Conservation (phyloP, 495 filamentous ascomycete genomes). For the Trichoderma orchidacearum region DNA sequence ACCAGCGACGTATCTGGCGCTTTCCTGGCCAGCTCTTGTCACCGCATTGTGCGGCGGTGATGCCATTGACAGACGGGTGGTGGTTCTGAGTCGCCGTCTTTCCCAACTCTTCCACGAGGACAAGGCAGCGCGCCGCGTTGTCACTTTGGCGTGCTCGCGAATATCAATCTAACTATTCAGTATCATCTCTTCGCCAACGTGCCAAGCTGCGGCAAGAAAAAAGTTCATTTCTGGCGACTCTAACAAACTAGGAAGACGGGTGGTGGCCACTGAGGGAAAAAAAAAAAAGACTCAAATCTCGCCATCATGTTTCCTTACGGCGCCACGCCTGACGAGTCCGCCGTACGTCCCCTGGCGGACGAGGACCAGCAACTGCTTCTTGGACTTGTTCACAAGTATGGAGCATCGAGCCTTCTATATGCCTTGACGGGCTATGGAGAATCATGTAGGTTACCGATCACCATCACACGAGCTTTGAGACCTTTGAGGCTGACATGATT, state of each 20-base stretch:
- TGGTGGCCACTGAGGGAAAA: too few relatives aligned
- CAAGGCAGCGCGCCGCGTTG: background rate
- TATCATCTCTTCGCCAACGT: too few relatives aligned
- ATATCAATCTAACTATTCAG: background rate
- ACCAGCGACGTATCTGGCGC: background rate
- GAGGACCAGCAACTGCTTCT: constrained; percentile 2
- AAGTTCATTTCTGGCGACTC: too few relatives aligned
- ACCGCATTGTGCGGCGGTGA: background rate
- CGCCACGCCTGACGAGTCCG: background rate
- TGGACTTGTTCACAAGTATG: constrained; percentile 1
- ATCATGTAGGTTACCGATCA: background rate
- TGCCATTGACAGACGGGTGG: background rate
- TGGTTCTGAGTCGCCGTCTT: background rate
- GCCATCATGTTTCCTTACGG: background rate
- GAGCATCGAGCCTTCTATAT: background rate
- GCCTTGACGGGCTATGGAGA: constrained; percentile 2
- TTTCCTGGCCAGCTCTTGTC: background rate
- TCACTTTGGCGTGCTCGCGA: background rate
- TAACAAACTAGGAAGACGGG: too few relatives aligned
- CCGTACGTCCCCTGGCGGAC: constrained; percentile 1
- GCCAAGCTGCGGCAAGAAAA: too few relatives aligned
- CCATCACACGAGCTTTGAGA: background rate
- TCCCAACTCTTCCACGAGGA: background rate
- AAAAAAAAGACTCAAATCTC: too few relatives aligned
- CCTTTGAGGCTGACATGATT: background rate